Base-by-base conservation (phyloP, 139 green algal genomes). In the Nannochloris sp. region DNA sequence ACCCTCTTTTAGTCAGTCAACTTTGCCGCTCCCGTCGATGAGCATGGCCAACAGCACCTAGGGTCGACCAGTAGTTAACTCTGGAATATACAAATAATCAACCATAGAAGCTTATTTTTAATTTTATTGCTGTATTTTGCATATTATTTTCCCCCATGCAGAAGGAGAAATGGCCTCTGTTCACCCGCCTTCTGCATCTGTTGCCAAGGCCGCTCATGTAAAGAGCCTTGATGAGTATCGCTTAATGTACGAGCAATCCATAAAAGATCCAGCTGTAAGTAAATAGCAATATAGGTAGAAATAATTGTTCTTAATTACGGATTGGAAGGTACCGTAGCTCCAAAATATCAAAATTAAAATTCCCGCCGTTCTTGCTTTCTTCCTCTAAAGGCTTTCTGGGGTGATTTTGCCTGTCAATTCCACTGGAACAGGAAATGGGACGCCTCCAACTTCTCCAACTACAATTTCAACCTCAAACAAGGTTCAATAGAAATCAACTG, bases 391-490 rank as follows among this genome's bases (percentile, higher is more conserved):
- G 79, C 38, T 15, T 99, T 99, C 69, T 99, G 93, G 92, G 84
- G 61, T 4, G 72, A 89, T 15, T 81, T 97, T 4, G 92, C 91
- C 2, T 37, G 72, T 34, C 62, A 92, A 24, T 97, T 96, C 64
- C 67, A 91, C 67, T 98, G 92, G 91, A 68, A 95, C 27, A 94
- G 89, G 59, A 87, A 85, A 70, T 87, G 76, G 74, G 67, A 79
- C 30, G 38, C 24, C 15, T 56, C 70, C n/a, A 77, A 7, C 0
- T 5, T 38, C 45, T 2, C 8, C 54, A 72, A 66, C 25, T 83
- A 59, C 61, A 92, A 90, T 54, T 83, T 87, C n/a, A 67, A 89
- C 60, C 27, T 82, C 31, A 63, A 48, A 42, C 85, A 92, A 37
- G 86, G 85, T 12, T 54, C 61, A 3, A 64, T 92, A 31, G 56